These are phyloP conservation scores for Pleurotus salmoneostramineus DNA, from an alignment of 768 basidiomycete genomes.

Conservation along the genomic window DNA sequence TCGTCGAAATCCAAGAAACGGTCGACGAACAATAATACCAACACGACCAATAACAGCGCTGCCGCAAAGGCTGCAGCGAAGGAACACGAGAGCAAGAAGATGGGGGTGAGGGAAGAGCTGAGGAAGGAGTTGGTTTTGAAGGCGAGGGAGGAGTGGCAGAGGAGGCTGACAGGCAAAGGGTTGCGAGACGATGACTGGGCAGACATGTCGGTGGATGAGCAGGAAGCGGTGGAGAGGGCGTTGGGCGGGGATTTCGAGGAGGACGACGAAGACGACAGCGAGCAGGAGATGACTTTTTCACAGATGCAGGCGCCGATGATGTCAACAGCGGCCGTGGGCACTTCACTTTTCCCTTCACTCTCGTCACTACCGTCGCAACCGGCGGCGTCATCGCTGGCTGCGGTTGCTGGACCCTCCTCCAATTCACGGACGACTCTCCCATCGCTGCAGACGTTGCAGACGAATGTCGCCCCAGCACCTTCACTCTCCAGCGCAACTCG, in stretches of 20 bases:
- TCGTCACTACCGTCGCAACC: background rate
- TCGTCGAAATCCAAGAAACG: constrained; percentile 18
- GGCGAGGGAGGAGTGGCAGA: constrained; percentile 39
- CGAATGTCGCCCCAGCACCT: constrained; percentile 15
- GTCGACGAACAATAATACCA: constrained; percentile 12
- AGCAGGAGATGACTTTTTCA: background rate
- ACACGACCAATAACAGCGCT: background rate
- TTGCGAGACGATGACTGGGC: constrained; percentile 42
- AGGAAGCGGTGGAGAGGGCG: constrained; percentile 25
- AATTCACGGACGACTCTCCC: background rate
- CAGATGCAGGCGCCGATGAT: constrained; percentile 7
- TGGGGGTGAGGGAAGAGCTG: constrained; percentile 19
- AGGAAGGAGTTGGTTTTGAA: constrained; percentile 27
- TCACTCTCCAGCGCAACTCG: constrained; percentile 30
- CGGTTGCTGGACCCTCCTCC: background rate
- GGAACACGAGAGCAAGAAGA: constrained; percentile 26
- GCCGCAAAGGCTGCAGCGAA: constrained; percentile 4
- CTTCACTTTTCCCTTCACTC: background rate
- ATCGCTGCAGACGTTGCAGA: background rate
- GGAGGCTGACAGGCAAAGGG: constrained; percentile 24
- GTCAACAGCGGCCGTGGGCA: constrained; percentile 10
- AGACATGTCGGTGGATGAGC: constrained; percentile 34
- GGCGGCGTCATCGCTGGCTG: background rate
- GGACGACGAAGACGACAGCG: constrained; percentile 21
- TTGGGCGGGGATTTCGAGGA: constrained; percentile 35